Evolutionary conservation across 805 yeast species (phyloP).

Genomic region (Wickerhamomyces chaumierensis): DNA sequence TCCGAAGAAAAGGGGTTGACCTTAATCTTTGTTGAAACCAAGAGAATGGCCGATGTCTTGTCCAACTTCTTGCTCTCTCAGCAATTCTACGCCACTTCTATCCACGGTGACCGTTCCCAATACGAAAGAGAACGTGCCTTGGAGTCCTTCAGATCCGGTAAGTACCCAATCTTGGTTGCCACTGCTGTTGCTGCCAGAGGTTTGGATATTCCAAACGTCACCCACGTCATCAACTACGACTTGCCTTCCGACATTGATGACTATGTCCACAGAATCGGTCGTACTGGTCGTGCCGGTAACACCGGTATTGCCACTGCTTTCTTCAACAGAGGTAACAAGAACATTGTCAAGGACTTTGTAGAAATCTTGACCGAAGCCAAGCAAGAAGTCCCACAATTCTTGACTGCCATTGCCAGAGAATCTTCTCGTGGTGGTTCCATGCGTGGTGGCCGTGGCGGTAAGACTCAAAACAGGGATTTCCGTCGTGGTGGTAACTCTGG

Average conservation of each 20-base stretch:
- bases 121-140: conserved; percentile 95
- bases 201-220: conserved; percentile 97
- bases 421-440: conserved; percentile 46
- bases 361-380: conserved; percentile 89
- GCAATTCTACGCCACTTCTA: conserved; percentile 93
- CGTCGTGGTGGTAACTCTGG: conserved; percentile 24
- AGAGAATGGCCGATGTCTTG: conserved; percentile 95
- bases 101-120: conserved; percentile 99
- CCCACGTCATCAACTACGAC: conserved; percentile 95
- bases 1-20: conserved; percentile 78
- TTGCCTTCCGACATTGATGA: conserved; percentile 96
- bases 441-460: conserved; percentile 31
- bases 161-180: conserved; percentile 90
- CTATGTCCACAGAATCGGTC: conserved; percentile 98
- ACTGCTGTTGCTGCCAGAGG: conserved; percentile 99
- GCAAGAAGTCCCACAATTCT: conserved; percentile 92
- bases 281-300: conserved; percentile 99
- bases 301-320: conserved; percentile 97
- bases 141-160: conserved; percentile 86
- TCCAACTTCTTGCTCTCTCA: conserved; percentile 85
- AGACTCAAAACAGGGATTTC: conserved; percentile 37
- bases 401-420: conserved; percentile 74
- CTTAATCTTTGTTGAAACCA: conserved; percentile 93
- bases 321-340: conserved; percentile 91
- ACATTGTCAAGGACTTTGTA: conserved; percentile 76